Percentiles rank a stretch among this genome's conserved stretches.
Evolutionary conservation across 1,284 basidiomycete genomes (phyloP).

Genomic region (Tremellales sp.): DNA sequence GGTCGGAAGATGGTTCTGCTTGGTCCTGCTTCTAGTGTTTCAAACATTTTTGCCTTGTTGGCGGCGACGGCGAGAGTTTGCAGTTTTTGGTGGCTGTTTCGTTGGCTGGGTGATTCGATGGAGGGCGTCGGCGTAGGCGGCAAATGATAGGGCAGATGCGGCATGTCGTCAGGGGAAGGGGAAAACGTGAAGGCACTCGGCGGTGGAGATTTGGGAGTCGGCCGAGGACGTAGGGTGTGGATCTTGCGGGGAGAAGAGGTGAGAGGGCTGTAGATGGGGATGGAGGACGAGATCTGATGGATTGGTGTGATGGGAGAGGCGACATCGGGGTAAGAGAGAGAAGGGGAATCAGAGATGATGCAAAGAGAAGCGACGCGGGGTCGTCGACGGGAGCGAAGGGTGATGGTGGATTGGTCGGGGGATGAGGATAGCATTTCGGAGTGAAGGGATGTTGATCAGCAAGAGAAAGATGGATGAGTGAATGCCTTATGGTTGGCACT

Average conservation of each 20-base stretch:
- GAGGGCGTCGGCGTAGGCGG: conserved; percentile 36
- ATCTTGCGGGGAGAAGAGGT: conserved; percentile 1
- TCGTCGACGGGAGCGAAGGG: conserved; percentile 8
- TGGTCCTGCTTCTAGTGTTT: conserved; percentile 18
- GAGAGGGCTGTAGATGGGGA: conserved; percentile 12
- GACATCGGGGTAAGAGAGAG: neutral
- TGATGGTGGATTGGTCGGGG: neutral
- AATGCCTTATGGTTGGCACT: neutral
- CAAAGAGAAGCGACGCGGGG: conserved; percentile 5
- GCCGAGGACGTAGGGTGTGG: conserved; percentile 8
- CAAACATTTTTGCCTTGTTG: conserved; percentile 3
- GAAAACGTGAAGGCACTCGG: neutral
- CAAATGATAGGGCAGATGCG: conserved; percentile 12
- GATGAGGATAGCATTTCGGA: neutral
- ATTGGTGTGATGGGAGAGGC: neutral
- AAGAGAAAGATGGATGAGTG: neutral
- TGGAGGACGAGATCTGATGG: neutral
- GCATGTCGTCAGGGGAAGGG: conserved; percentile 13
- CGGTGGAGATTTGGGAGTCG: conserved; percentile 9
- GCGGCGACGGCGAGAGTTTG: neutral
- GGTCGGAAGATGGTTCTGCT: conserved; percentile 9
- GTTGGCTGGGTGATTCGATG: conserved; percentile 16
- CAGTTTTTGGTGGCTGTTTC: conserved; percentile 1
- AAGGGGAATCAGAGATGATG: conserved; percentile 2
- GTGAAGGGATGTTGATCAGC: conserved; percentile 2